phyloP scores from a whole-genome alignment of 257 asterid genomes.

The Lithospermum erythrorhizon region DNA sequence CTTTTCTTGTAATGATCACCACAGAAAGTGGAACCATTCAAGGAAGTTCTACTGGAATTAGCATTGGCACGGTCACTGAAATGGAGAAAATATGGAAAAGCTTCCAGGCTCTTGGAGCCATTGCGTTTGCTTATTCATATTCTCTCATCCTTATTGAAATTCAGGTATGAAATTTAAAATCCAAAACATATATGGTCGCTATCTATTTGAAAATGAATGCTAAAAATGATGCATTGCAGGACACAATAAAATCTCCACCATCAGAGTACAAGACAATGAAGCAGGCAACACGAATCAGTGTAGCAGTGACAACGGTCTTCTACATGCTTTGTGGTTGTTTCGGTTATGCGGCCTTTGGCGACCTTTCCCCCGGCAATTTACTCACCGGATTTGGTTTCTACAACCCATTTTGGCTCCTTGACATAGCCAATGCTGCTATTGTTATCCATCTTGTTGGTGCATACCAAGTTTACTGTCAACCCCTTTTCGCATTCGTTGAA shows the following conservation, averaged over 20 bases:
- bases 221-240: constrained; percentile 1
- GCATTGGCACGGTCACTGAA: constrained; percentile 17
- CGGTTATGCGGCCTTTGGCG: constrained; percentile 25
- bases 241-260: constrained; percentile 26
- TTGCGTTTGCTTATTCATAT: constrained; percentile 29
- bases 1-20: too few relatives aligned
- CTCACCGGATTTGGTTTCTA: constrained; percentile 24
- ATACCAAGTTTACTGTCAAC: constrained; percentile 31
- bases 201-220: not conserved
- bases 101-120: constrained; percentile 28
- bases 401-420: constrained; percentile 27
- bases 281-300: constrained; percentile 20
- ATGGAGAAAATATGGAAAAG: constrained; percentile 23
- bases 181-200: too few relatives aligned
- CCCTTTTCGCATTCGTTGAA: constrained; percentile 23
- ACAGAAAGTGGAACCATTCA: constrained; percentile 15
- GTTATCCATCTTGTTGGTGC: constrained; percentile 27
- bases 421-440: constrained; percentile 20
- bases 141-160: constrained; percentile 22
- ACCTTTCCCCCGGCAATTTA: constrained; percentile 19
- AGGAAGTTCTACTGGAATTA: constrained; percentile 26
- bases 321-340: constrained; percentile 25
- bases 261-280: constrained; percentile 22
- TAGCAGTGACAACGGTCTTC: constrained; percentile 22
- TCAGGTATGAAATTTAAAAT: too few relatives aligned